These are phyloP conservation scores for Wallacemonas rigidus DNA, from an alignment of 208 protist species.

Conservation along the genomic window DNA sequence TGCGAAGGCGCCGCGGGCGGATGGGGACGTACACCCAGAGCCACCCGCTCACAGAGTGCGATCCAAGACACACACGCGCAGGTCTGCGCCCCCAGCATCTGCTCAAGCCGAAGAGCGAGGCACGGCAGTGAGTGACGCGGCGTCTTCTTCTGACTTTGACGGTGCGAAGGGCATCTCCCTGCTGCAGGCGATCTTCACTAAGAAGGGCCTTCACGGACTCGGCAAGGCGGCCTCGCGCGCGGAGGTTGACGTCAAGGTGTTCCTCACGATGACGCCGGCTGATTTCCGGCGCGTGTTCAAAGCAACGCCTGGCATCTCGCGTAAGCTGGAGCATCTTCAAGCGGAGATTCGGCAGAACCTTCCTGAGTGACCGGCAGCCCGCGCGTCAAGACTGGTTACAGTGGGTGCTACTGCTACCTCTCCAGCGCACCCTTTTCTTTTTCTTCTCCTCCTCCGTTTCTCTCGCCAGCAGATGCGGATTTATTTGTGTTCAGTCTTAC, in stretches of 20 bases:
- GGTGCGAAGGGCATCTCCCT: constrained; percentile 42
- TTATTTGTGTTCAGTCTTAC: too few species aligned
- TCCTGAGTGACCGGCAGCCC: not conserved
- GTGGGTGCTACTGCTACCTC: not conserved
- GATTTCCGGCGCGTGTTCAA: constrained; percentile 82
- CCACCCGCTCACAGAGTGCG: too few species aligned
- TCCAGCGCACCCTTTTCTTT: not conserved
- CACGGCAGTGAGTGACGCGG: too few species aligned
- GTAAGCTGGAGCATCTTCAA: constrained; percentile 80
- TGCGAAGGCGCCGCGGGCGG: too few species aligned
- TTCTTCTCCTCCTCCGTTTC: not conserved
- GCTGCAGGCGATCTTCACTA: constrained; percentile 58
- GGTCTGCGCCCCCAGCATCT: too few species aligned
- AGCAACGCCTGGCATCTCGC: constrained; percentile 78
- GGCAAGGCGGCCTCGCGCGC: constrained; percentile 44
- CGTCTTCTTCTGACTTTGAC: constrained; percentile 23
- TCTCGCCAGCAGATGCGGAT: too few species aligned
- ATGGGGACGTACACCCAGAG: too few species aligned
- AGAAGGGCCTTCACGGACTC: constrained; percentile 64
- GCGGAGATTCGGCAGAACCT: constrained; percentile 58
- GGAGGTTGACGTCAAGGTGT: constrained; percentile 82
- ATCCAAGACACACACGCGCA: too few species aligned
- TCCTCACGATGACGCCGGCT: constrained; percentile 71
- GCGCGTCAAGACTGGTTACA: not conserved
- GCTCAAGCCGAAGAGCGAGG: too few species aligned